phyloP scores from a whole-genome alignment of 2,329 filamentous ascomycete genomes.

The Tolypocladium tundrense region DNA sequence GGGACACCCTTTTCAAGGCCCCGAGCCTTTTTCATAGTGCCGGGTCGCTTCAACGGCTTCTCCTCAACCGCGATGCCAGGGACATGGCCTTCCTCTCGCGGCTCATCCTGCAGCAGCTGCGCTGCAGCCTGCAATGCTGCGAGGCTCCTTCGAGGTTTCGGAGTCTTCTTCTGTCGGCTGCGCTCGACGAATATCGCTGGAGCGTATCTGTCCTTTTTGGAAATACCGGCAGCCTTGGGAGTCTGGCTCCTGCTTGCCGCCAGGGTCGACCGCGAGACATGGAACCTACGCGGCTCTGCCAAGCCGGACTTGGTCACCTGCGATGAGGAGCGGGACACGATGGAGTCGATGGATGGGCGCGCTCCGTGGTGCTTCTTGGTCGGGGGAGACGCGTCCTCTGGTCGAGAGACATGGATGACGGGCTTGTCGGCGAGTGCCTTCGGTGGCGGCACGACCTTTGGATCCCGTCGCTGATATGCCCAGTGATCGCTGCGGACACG shows the following conservation, averaged over 20 bases:
- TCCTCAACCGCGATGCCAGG: conserved; percentile 8
- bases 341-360: not conserved
- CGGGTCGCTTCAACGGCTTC: conserved; percentile 23
- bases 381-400: conserved; percentile 18
- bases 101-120: not conserved
- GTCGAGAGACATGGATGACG: conserved; percentile 37
- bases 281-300: conserved; percentile 40
- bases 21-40: conserved; percentile 15
- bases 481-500: conserved; percentile 41
- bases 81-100: not conserved
- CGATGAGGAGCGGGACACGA: not conserved
- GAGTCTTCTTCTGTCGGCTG: conserved; percentile 26
- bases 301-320: conserved; percentile 3
- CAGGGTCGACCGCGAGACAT: conserved; percentile 40
- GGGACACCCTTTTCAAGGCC: conserved; percentile 11
- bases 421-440: conserved; percentile 20
- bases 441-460: not conserved
- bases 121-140: conserved; percentile 5
- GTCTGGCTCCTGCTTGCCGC: conserved; percentile 14
- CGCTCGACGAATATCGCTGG: conserved; percentile 48
- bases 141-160: conserved; percentile 9
- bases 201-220: conserved; percentile 30
- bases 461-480: conserved; percentile 44
- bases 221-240: conserved; percentile 15
- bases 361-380: conserved; percentile 5